Evolutionary conservation across 225 moss, liverwort and hornwort genomes (phyloP).

Genomic region (Rhytidiadelphus loreus): DNA sequence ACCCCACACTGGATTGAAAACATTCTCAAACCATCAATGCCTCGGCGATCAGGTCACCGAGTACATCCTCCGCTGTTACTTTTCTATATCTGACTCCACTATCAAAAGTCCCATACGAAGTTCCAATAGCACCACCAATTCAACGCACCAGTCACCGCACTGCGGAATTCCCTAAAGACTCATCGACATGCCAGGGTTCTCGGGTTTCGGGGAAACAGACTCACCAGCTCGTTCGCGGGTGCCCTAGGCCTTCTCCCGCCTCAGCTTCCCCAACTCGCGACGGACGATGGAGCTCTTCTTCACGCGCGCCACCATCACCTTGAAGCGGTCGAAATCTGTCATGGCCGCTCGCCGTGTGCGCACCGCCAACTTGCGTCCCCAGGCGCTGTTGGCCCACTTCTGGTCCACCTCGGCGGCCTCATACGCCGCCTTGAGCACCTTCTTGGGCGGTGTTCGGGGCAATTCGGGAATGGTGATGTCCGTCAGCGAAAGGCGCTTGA

Average conservation of each 20-base stretch:
- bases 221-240: background rate
- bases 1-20: background rate
- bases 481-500: background rate
- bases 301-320: background rate
- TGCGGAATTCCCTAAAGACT: no score
- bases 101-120: no score
- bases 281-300: background rate
- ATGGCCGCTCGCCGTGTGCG: background rate
- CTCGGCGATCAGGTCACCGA: background rate
- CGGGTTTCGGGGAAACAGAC: background rate
- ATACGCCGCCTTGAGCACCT: background rate
- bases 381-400: background rate
- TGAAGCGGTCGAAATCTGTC: background rate
- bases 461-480: background rate
- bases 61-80: no score
- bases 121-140: background rate
- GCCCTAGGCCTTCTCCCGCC: background rate
- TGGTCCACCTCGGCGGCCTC: background rate
- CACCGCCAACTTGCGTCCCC: background rate
- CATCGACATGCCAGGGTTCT: no score
- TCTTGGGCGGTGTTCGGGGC: background rate
- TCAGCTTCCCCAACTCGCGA: background rate
- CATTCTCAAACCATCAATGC: no score
- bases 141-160: background rate
- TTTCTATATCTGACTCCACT: background rate